These are phyloP conservation scores for Neurospora sp. DNA, from an alignment of 495 filamentous ascomycete species.

Conservation along the genomic window DNA sequence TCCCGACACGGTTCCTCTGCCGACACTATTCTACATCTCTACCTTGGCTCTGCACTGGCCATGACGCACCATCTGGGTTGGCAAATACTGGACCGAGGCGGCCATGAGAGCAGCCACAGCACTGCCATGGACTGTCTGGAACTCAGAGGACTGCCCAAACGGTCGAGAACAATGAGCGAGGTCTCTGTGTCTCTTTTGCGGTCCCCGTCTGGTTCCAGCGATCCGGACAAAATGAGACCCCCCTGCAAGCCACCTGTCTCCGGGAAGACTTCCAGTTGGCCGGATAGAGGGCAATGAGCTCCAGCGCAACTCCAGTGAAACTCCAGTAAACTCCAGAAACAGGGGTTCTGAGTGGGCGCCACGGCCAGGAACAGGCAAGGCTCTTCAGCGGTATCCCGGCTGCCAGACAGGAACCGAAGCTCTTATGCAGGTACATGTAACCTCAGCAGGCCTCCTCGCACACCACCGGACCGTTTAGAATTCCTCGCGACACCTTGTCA, in stretches of 20 bases:
- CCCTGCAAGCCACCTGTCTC: constrained; percentile 14
- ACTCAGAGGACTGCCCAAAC: neutral
- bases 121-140: neutral
- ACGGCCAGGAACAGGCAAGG: neutral
- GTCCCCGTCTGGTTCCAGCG: constrained; percentile 8
- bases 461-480: neutral
- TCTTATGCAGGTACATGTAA: neutral
- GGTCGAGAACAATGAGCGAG: constrained; percentile 3
- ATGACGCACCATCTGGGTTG: neutral
- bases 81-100: neutral
- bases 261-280: constrained; percentile 25
- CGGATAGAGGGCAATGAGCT: neutral
- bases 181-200: neutral
- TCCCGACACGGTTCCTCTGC: neutral
- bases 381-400: neutral
- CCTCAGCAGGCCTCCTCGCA: neutral
- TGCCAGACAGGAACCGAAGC: neutral
- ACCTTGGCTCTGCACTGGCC: neutral
- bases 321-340: neutral
- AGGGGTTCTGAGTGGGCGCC: neutral
- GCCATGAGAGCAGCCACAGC: neutral
- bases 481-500: neutral
- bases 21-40: neutral
- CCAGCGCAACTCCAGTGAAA: neutral
- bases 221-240: constrained; percentile 10